Conservation (phyloP, 2,329 filamentous ascomycete species). For the Fusarium robinianum region DNA sequence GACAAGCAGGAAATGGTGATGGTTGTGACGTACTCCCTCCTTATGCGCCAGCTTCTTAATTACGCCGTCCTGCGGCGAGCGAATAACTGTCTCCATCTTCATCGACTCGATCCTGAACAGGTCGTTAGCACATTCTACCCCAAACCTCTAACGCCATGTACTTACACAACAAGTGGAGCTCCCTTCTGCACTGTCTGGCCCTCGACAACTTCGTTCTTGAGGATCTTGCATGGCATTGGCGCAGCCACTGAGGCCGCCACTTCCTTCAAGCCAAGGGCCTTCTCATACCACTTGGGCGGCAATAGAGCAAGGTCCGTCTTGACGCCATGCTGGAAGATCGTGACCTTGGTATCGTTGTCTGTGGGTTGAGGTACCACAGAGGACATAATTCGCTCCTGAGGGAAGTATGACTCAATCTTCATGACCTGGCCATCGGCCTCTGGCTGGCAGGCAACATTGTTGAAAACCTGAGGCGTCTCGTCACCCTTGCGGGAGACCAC, state of each 20-base stretch:
- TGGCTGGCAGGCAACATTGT: conserved; percentile 52
- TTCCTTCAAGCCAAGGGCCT: conserved; percentile 83
- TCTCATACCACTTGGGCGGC: conserved; percentile 79
- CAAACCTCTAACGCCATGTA: conserved; percentile 32
- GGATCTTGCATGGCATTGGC: conserved; percentile 96
- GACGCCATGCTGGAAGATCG: conserved; percentile 73
- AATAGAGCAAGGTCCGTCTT: conserved; percentile 63
- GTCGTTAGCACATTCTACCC: conserved; percentile 38
- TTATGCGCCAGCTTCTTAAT: conserved; percentile 75
- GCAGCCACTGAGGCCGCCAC: conserved; percentile 80
- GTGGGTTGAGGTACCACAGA: conserved; percentile 68
- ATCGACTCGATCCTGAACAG: conserved; percentile 74
- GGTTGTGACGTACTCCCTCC: conserved; percentile 64
- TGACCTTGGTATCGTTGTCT: conserved; percentile 64
- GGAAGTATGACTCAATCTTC: conserved; percentile 66
- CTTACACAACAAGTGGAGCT: conserved; percentile 80
- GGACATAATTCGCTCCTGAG: conserved; percentile 76
- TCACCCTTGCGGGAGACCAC: conserved; percentile 49
- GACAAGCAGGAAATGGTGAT: not conserved
- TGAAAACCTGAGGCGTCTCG: conserved; percentile 46
- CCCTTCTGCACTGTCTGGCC: conserved; percentile 85
- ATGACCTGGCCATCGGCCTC: conserved; percentile 34
- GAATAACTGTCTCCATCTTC: conserved; percentile 88
- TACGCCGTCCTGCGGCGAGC: conserved; percentile 72
- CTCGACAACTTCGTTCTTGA: conserved; percentile 84